Evolutionary conservation across 306 rosid genomes (phyloP), one percentile per base, ranked within the genome.

Genomic region (Rubus parviflorus): DNA sequence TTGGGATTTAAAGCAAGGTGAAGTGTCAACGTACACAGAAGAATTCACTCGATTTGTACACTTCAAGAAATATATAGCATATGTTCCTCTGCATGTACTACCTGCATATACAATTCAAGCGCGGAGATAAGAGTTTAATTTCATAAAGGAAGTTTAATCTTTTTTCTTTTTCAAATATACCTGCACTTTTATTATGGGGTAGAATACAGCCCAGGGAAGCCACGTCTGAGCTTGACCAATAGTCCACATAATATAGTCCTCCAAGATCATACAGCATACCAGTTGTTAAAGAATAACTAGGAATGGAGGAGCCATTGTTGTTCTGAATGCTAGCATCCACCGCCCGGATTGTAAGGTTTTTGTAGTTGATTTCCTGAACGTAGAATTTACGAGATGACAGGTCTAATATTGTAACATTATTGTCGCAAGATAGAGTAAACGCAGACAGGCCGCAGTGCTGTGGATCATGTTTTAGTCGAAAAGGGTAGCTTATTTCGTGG

Each of bases 321-420:
- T 22, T 45, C 3, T 20, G 54, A 23, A 68, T 37, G 54, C 56
- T 19, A 45, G 54, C 40, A 68, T 68, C 73, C 23, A 68, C 0
- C 0, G 23, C 2, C 7, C 56, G 53, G 40, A 68, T 45, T 22
- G 54, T 68, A 0, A 0, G 13, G 20, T 22, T 3, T 3, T 22
- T 2, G 83, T 86, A 86, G 68, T 73, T 68, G 80, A 86, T 86
- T 23, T 68, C 70, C 69, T 45, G 22, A 2, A 81, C 84, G 6
- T 51, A 15, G 78, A 22, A 86, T 43, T 4, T 80, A n/a, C 43
- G 67, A 0, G 46, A 14, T 6, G 52, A 48, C 52, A 70, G 3
- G 42, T 7, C 8, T 0, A 77, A 0, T 14, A 73, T 8, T 0
- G 89, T 49, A 1, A 9, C 5, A 56, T 86, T 70, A 14, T 82